These are phyloP conservation scores for Ilyonectria destructans DNA, from an alignment of 2,329 filamentous ascomycete genomes.

Conservation along the genomic window DNA sequence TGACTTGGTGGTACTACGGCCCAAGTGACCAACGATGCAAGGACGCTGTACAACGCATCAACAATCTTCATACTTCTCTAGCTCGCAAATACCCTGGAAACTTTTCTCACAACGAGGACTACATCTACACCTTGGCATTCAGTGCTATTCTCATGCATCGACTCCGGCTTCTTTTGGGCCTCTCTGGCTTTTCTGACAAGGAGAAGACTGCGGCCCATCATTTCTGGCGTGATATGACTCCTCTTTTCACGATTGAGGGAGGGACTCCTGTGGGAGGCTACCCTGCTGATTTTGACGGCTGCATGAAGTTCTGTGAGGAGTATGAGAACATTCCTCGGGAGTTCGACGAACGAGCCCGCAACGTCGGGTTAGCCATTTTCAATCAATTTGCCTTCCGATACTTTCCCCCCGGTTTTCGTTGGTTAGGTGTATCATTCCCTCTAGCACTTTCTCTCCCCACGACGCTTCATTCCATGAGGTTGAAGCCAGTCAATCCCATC, in stretches of 20 bases:
- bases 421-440: conserved; percentile 19
- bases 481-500: conserved; percentile 12
- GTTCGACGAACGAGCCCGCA: neutral
- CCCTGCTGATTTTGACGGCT: conserved; percentile 16
- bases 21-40: conserved; percentile 18
- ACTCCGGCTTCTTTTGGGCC: conserved; percentile 10
- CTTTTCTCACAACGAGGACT: conserved; percentile 30
- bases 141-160: conserved; percentile 27
- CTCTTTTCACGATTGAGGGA: conserved; percentile 22
- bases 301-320: conserved; percentile 20
- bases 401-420: conserved; percentile 16
- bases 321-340: conserved; percentile 21
- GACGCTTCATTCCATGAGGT: conserved; percentile 7
- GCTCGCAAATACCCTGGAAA: conserved; percentile 16
- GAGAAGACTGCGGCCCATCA: conserved; percentile 28
- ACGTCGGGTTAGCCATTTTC: conserved; percentile 18
- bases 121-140: conserved; percentile 24
- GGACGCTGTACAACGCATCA: conserved; percentile 17
- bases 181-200: conserved; percentile 20
- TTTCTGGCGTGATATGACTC: conserved; percentile 27
- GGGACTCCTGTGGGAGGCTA: conserved; percentile 6
- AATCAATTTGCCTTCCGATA: conserved; percentile 30
- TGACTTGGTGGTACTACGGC: conserved; percentile 28
- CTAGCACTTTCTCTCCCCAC: conserved; percentile 18
- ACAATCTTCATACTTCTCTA: conserved; percentile 19